Conservation (phyloP, 345 rosid species). For the Aegle marmelos region DNA sequence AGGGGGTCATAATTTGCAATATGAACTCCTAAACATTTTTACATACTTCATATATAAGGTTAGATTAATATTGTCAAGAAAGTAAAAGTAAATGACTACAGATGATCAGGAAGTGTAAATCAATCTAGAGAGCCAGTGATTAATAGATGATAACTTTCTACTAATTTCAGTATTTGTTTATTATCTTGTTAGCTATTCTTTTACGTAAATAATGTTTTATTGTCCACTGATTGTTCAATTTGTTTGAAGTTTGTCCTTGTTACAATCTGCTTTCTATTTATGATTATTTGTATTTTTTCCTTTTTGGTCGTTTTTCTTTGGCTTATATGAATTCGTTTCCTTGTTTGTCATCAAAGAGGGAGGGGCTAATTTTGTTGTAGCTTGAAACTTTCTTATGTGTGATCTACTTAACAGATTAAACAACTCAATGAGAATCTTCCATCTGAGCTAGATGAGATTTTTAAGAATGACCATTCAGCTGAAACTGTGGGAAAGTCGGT, state of each 20-base stretch:
- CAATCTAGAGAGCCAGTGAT: background rate
- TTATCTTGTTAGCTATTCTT: background rate
- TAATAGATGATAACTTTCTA: background rate
- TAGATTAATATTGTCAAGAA: background rate
- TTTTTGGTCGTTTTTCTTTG: background rate
- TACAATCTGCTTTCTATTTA: background rate
- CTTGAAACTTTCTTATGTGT: conserved; percentile 12
- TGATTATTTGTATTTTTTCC: too few relatives aligned
- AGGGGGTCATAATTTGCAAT: background rate
- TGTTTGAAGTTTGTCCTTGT: background rate
- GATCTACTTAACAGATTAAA: conserved; percentile 43
- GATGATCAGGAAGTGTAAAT: background rate
- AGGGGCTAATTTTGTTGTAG: background rate
- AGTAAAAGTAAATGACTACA: background rate
- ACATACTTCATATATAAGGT: background rate
- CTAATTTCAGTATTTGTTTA: background rate
- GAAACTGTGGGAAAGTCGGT: conserved; percentile 19
- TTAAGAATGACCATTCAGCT: conserved; percentile 29
- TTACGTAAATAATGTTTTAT: background rate
- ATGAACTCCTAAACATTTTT: background rate
- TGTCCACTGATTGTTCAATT: too few relatives aligned
- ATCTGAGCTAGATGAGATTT: conserved; percentile 54
- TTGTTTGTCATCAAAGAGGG: background rate
- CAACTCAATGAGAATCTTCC: conserved; percentile 69
- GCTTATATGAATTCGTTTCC: background rate